Evolutionary conservation across 2,329 filamentous ascomycete genomes (phyloP).

Genomic region (Neopestalotiopsis sp.): DNA sequence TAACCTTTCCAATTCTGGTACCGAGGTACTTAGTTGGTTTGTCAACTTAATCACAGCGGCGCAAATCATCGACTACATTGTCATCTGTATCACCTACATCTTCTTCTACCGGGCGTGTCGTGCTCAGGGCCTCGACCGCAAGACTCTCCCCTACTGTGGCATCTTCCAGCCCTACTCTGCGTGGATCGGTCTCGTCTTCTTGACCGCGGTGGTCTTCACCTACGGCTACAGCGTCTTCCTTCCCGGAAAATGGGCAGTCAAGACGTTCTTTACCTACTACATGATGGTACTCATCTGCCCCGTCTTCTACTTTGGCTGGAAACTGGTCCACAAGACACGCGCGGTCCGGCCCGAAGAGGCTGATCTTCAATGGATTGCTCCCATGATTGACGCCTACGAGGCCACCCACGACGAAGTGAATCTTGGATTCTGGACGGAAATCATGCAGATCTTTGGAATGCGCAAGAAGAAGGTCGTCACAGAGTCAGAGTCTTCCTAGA

Average conservation of each 20-base stretch:
- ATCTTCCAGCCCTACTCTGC: slow-evolving; percentile 71
- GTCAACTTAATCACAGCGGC: slow-evolving; percentile 43
- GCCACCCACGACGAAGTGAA: not conserved
- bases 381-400: slow-evolving; percentile 60
- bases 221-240: slow-evolving; percentile 61
- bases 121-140: slow-evolving; percentile 71
- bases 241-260: slow-evolving; percentile 41
- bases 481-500: not conserved
- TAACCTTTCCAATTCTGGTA: slow-evolving; percentile 40
- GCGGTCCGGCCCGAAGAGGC: slow-evolving; percentile 57
- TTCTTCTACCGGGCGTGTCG: slow-evolving; percentile 72
- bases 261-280: slow-evolving; percentile 51
- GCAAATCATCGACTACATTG: slow-evolving; percentile 65
- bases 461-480: not conserved
- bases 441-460: not conserved
- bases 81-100: slow-evolving; percentile 73
- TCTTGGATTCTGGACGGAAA: not conserved
- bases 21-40: slow-evolving; percentile 34
- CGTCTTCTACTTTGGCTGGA: slow-evolving; percentile 65
- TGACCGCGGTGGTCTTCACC: slow-evolving; percentile 48
- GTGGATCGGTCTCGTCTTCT: slow-evolving; percentile 48
- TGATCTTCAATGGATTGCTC: slow-evolving; percentile 66
- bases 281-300: slow-evolving; percentile 55
- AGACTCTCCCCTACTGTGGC: slow-evolving; percentile 71
- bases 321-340: slow-evolving; percentile 64